Evolutionary conservation across 2,329 filamentous ascomycete genomes (phyloP).

Genomic region (Aspergillus jensenii): DNA sequence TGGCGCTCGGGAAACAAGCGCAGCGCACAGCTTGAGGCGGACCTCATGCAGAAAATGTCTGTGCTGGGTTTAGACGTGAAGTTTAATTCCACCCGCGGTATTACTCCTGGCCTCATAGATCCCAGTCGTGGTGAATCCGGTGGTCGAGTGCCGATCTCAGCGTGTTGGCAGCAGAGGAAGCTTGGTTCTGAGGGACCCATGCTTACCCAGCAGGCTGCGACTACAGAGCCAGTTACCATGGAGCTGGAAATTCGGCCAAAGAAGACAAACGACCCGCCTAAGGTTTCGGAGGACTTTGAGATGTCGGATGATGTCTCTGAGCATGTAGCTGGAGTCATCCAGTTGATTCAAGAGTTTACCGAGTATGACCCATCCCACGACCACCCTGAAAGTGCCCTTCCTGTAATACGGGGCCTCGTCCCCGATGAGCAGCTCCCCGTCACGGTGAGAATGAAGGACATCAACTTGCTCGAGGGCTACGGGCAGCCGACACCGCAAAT

Average conservation of each 20-base stretch:
- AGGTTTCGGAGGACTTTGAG: not conserved
- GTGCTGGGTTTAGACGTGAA: slow-evolving; percentile 8
- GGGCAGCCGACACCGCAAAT: not conserved
- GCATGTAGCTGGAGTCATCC: not conserved
- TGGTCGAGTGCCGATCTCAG: slow-evolving; percentile 19
- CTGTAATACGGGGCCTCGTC: not conserved
- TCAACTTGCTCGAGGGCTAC: slow-evolving; percentile 6
- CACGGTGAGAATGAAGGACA: not conserved
- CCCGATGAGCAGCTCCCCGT: slow-evolving; percentile 6
- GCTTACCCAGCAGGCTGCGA: not conserved
- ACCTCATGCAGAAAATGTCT: slow-evolving; percentile 9
- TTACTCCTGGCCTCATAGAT: slow-evolving; percentile 24
- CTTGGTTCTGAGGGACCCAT: not conserved
- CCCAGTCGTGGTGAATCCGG: slow-evolving; percentile 20
- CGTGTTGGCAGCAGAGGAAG: not conserved
- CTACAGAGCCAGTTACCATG: not conserved
- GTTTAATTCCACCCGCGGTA: slow-evolving; percentile 21
- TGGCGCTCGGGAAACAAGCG: slow-evolving; percentile 28
- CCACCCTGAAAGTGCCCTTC: not conserved
- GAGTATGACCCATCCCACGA: not conserved
- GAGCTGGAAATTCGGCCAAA: not conserved
- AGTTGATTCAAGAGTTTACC: not conserved
- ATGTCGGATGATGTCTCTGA: not conserved
- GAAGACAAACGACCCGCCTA: not conserved
- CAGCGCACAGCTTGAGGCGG: slow-evolving; percentile 15